Evolutionary conservation across 345 rosid species (phyloP).

Genomic region (Ceriops tagal): DNA sequence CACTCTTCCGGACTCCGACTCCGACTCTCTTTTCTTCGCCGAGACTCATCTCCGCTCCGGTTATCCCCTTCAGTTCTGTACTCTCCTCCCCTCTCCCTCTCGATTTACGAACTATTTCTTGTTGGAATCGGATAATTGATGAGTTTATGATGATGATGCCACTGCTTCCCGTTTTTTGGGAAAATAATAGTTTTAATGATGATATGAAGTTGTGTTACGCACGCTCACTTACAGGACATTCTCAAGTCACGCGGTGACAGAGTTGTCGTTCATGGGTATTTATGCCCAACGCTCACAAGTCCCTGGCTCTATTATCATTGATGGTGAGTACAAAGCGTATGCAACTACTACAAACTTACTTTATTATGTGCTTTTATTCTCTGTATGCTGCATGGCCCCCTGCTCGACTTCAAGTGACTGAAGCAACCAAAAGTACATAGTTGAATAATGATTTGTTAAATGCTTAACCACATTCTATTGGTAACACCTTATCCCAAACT

Average conservation of each 20-base stretch:
- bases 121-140: no score
- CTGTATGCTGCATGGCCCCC: no score
- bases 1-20: slow-evolving; percentile 23
- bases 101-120: background rate
- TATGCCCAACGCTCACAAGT: slow-evolving; percentile 62
- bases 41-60: slow-evolving; percentile 59
- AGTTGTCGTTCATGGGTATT: slow-evolving; percentile 59
- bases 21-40: slow-evolving; percentile 56
- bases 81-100: background rate
- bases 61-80: slow-evolving; percentile 55
- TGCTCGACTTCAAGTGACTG: no score
- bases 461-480: no score
- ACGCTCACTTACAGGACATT: slow-evolving; percentile 34
- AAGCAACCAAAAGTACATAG: no score
- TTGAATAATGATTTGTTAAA: no score
- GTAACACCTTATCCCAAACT: no score
- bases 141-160: no score
- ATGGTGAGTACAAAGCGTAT: slow-evolving; percentile 41
- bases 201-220: no score
- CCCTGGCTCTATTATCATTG: slow-evolving; percentile 67
- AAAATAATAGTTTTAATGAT: background rate
- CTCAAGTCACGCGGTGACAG: slow-evolving; percentile 31
- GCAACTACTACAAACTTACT: no score
- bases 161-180: no score
- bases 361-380: no score